Conservation (phyloP, 2,329 filamentous ascomycete genomes). For the Plectosphaerella cucumerina region DNA sequence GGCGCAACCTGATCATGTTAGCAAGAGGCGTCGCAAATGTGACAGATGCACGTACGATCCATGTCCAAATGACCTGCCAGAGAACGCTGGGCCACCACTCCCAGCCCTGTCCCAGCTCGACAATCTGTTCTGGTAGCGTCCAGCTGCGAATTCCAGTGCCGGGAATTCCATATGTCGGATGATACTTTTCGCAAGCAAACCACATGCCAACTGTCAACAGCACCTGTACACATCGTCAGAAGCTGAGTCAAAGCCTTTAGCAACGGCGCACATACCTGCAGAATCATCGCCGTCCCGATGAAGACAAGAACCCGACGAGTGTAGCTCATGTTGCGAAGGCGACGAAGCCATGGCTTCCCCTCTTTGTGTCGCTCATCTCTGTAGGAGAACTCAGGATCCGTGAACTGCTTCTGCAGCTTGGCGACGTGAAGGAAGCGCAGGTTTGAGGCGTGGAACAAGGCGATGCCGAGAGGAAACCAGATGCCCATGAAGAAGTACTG, state of each 20-base stretch:
- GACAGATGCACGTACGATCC: slow-evolving; percentile 29
- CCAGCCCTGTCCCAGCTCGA: slow-evolving; percentile 42
- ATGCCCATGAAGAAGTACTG: slow-evolving; percentile 59
- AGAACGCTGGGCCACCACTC: slow-evolving; percentile 57
- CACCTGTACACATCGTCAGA: slow-evolving; percentile 30
- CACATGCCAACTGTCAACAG: slow-evolving; percentile 50
- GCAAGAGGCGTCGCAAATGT: not conserved
- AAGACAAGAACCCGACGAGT: slow-evolving; percentile 35
- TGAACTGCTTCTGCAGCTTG: slow-evolving; percentile 40
- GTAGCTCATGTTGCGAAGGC: slow-evolving; percentile 29
- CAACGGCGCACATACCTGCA: slow-evolving; percentile 36
- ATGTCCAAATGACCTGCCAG: slow-evolving; percentile 53
- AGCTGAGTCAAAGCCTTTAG: not conserved
- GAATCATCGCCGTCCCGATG: slow-evolving; percentile 41
- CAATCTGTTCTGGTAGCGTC: slow-evolving; percentile 33
- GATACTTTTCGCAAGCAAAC: slow-evolving; percentile 54
- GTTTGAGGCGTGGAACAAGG: slow-evolving; percentile 54
- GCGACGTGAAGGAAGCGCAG: slow-evolving; percentile 47
- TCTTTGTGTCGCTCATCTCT: slow-evolving; percentile 19
- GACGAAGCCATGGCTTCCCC: slow-evolving; percentile 25
- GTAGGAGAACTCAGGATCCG: slow-evolving; percentile 12
- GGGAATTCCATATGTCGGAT: slow-evolving; percentile 43
- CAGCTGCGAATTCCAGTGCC: slow-evolving; percentile 26
- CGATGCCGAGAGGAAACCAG: slow-evolving; percentile 53
- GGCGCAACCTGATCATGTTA: slow-evolving; percentile 35